Base-by-base conservation (phyloP, 768 basidiomycete species). In the Trametes coccinea region DNA sequence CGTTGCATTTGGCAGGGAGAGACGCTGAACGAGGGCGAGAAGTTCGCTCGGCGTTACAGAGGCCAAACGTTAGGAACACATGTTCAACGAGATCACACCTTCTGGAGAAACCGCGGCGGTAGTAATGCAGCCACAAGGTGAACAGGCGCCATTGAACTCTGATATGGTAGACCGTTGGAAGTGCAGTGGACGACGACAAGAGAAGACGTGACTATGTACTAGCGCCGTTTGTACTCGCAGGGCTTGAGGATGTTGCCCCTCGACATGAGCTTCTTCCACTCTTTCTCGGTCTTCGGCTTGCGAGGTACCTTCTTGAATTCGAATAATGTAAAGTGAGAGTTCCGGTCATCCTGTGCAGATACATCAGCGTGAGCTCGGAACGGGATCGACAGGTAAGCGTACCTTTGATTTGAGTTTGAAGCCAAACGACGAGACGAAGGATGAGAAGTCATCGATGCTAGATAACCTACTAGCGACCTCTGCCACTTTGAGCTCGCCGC, bases 161-260 rank as follows among this genome's bases (percentile, higher is more conserved):
- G 11, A 37, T 11, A 37, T 37, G 22, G 11, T 37, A 37, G 5
- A 37, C 14, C 41, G n/a, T 43, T 43, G 13, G n/a, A 8, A 43
- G 41, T 14, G 5, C 7, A n/a, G 5, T 13, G 4, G n/a, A 43
- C n/a, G 14, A 43, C 14, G 41, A 13, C 5, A 43, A 5, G 14
- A 9, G 39, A 27, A 22, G 27, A 53, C 14, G 53, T 37, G 13
- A 40, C 30, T 45, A 13, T 9, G 17, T 34, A 39, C 55, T 60
- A 96, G 70, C 94, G 81, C 67, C 90, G 81, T 72, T 96, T 97
- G 73, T 97, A 97, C 76, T 96, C 92, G 74, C 94, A 97, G 39
- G 95, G 87, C 73, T 92, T 93, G 60, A 97, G 78, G 40, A 91
- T 68, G 57, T 73, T 69, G 14, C 85, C 83, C 67, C 79, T 82